Evolutionary conservation across 2,329 filamentous ascomycete species (phyloP), one percentile per base, ranked within the genome.

Genomic region (Cercospora canescens): DNA sequence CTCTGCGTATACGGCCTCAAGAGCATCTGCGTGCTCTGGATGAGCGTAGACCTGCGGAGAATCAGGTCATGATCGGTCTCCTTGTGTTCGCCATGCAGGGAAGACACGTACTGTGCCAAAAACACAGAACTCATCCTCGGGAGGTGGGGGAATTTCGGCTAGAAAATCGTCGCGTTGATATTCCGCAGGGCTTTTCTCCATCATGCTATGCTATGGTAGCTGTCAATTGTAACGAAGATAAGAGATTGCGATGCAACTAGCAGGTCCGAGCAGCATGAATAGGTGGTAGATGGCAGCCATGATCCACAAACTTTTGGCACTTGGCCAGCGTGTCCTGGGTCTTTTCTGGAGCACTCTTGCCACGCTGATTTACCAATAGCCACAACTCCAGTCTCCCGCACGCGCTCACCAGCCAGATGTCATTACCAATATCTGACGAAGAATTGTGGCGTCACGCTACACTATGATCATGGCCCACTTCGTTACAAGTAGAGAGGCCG

Each of bases 1-100:
- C 39, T 77, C 70, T 8, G 69, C 68, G 57, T 77, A 79, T 55
- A 78, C 69, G 2, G 70, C 70, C 50, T 76, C 76, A 9, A 78
- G 72, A 6, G 71, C 72, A 60, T 77, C 74, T 39, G 74, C 76
- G 37, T 76, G 72, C 37, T 77, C 71, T 9, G 75, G 73, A 60
- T 73, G 60, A 45, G 75, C 72, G 60, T 75, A 74, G n/a, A 77
- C 62, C 62, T 65, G 30, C n/a, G 24, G 14, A 18, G 11, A 6
- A 18, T 60, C 41, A 64, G 35, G 32, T 50, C 45, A 37, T 2
- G 52, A 18, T 32, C 30, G 9, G 6, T 35, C 2, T 21, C 4
- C 28, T 18, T 56, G 7, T 35, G 30, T 56, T n/a, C 45, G 24
- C 45, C 21, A 52, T 16, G 14, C 45, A 34, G 52, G 11, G 9